Evolutionary conservation across 768 basidiomycete genomes (phyloP).

Genomic region (Cyclocybe aegerita): DNA sequence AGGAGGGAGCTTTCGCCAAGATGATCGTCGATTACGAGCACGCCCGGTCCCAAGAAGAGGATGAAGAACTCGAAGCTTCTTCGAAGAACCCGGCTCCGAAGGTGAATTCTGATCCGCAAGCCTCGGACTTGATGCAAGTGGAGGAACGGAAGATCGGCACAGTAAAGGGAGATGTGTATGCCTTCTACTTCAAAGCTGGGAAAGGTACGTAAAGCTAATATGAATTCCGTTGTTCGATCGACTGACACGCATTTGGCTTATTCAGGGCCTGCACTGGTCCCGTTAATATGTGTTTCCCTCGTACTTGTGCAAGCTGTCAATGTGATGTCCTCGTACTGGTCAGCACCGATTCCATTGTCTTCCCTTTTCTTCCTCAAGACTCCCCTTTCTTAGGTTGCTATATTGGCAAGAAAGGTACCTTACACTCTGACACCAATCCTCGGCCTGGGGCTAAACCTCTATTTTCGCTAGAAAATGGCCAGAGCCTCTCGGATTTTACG

Average conservation of each 20-base stretch:
- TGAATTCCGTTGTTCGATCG: no score
- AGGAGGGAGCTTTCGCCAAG: constrained; percentile 63
- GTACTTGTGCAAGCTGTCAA: constrained; percentile 64
- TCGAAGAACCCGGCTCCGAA: constrained; percentile 41
- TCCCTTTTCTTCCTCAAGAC: background rate
- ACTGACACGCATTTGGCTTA: no score
- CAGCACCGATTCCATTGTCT: constrained; percentile 12
- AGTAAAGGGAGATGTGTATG: constrained; percentile 51
- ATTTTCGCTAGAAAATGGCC: constrained; percentile 45
- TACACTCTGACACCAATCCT: background rate
- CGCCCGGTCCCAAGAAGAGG: constrained; percentile 32
- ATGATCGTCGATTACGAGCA: constrained; percentile 73
- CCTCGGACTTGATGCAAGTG: constrained; percentile 68
- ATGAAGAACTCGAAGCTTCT: constrained; percentile 37
- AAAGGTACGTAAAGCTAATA: constrained; percentile 37
- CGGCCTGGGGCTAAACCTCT: constrained; percentile 9
- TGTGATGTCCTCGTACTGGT: constrained; percentile 79
- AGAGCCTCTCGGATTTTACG: constrained; percentile 65
- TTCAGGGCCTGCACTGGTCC: no score
- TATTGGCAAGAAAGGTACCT: constrained; percentile 71
- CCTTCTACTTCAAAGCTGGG: constrained; percentile 65
- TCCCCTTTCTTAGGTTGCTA: constrained; percentile 53
- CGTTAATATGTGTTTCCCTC: constrained; percentile 35
- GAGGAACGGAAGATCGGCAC: constrained; percentile 83
- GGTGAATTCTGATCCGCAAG: constrained; percentile 35